Evolutionary conservation across 805 yeast species (phyloP).

Genomic region (Pichia nakasei): DNA sequence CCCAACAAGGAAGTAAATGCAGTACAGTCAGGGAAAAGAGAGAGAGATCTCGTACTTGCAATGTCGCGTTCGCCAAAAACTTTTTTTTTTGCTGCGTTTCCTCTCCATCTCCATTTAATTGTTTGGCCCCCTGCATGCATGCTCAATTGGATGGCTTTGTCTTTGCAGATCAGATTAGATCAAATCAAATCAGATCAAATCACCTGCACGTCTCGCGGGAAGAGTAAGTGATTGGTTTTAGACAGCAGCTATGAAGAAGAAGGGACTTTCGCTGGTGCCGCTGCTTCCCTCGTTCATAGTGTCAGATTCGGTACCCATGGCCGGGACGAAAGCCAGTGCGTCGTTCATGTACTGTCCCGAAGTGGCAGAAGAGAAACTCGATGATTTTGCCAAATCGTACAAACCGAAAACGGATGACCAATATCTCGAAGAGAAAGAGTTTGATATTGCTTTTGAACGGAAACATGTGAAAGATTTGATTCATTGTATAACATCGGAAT

Average conservation of each 20-base stretch:
- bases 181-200: too few species aligned
- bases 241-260: not conserved
- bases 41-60: too few species aligned
- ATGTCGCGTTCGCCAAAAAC: too few species aligned
- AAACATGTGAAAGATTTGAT: slow-evolving; percentile 59
- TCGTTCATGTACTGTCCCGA: slow-evolving; percentile 27
- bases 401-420: slow-evolving; percentile 23
- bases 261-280: slow-evolving; percentile 1
- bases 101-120: too few species aligned
- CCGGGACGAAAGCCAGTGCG: slow-evolving; percentile 5
- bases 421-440: slow-evolving; percentile 15
- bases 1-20: too few species aligned
- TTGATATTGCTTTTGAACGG: slow-evolving; percentile 42
- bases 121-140: too few species aligned
- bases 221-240: too few species aligned
- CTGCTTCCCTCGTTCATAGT: slow-evolving; percentile 1
- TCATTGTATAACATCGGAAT: slow-evolving; percentile 61
- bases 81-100: too few species aligned
- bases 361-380: slow-evolving; percentile 1
- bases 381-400: slow-evolving; percentile 21
- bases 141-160: too few species aligned
- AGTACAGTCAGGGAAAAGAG: too few species aligned
- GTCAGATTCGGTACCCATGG: slow-evolving; percentile 1
- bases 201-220: too few species aligned
- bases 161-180: too few species aligned